These are phyloP conservation scores for Linum lewisii DNA, from an alignment of 345 rosid genomes.

Conservation along the genomic window DNA sequence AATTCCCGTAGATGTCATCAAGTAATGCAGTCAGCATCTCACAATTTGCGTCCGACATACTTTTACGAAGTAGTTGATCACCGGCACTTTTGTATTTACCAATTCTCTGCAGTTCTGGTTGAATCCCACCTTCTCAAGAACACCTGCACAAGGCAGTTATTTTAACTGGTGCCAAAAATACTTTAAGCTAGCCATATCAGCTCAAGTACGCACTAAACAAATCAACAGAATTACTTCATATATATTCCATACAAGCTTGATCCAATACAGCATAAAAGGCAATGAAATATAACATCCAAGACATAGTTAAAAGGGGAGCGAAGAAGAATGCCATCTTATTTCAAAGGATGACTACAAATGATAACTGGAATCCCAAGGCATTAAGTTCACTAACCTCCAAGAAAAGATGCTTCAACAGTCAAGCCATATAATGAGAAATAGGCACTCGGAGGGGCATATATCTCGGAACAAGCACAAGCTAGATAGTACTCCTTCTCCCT, in stretches of 20 bases:
- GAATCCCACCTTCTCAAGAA: constrained; percentile 82
- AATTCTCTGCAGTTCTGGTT: constrained; percentile 84
- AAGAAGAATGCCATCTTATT: no score
- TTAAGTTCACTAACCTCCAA: constrained; percentile 46
- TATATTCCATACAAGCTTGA: no score
- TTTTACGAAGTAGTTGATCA: constrained; percentile 74
- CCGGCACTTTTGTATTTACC: constrained; percentile 98
- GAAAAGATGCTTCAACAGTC: constrained; percentile 83
- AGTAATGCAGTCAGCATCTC: constrained; percentile 90
- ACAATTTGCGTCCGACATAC: constrained; percentile 81
- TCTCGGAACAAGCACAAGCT: constrained; percentile 77
- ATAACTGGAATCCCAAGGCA: no score
- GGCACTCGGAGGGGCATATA: constrained; percentile 92
- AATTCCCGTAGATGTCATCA: constrained; percentile 82
- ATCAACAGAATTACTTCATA: no score
- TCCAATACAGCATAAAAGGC: no score
- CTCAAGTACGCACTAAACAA: not conserved
- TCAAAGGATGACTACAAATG: no score
- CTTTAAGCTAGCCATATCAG: not conserved
- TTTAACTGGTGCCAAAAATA: not conserved
- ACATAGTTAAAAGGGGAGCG: no score
- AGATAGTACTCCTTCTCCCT: constrained; percentile 84
- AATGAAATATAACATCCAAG: no score
- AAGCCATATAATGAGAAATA: constrained; percentile 81
- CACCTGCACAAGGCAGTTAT: constrained; percentile 38